Percentiles rank a stretch among this genome's conserved stretches.
phyloP scores from a whole-genome alignment of 2,329 filamentous ascomycete species.

The Cryphonectria nitschkei region DNA sequence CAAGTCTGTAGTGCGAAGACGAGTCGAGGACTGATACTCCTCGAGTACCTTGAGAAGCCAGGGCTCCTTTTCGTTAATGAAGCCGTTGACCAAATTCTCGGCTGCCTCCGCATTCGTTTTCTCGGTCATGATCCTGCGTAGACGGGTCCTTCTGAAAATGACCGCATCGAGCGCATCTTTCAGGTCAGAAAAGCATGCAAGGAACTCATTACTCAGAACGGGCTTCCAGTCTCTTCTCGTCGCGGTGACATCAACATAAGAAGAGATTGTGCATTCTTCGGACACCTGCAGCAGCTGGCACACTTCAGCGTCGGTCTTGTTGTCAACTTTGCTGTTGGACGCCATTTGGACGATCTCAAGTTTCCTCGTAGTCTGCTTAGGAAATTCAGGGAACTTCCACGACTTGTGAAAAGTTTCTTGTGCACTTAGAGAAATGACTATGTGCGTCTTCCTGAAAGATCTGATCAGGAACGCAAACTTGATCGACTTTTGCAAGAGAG shows the following conservation, averaged over 20 bases:
- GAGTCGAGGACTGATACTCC: neutral
- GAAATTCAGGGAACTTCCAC: neutral
- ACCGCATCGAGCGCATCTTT: neutral
- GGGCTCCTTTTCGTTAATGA: neutral
- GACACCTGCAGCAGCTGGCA: neutral
- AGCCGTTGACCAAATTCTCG: neutral
- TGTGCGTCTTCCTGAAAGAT: neutral
- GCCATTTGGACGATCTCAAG: neutral
- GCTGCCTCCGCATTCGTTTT: neutral
- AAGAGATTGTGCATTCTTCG: neutral
- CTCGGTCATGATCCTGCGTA: neutral
- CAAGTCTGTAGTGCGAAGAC: neutral
- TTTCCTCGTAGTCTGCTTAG: too few species aligned
- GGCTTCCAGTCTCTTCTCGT: neutral
- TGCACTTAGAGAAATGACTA: neutral
- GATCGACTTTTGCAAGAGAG: neutral
- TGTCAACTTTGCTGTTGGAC: neutral
- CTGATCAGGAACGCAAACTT: neutral
- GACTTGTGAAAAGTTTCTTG: neutral
- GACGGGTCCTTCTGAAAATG: neutral
- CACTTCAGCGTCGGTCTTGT: neutral
- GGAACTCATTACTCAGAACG: neutral
- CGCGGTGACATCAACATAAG: neutral
- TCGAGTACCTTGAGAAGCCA: neutral
- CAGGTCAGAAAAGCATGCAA: neutral